These are phyloP conservation scores for Bipolaris victoriae DNA, from an alignment of 2,329 filamentous ascomycete species.

Conservation along the genomic window DNA sequence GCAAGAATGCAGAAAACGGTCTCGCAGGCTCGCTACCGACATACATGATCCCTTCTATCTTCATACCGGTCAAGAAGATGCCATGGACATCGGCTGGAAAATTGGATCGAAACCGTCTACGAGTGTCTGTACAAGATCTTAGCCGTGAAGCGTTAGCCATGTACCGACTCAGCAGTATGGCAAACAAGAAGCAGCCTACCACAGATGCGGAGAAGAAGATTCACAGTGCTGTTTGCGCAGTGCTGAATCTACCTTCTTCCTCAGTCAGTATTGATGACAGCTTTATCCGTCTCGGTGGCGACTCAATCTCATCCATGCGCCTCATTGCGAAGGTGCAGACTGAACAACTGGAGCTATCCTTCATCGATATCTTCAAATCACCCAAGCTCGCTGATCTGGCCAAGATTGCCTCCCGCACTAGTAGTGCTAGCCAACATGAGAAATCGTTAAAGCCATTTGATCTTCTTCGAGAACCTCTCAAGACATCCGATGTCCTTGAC, in stretches of 20 bases:
- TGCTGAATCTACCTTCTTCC: conserved; percentile 33
- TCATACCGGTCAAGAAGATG: conserved; percentile 40
- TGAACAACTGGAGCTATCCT: conserved; percentile 36
- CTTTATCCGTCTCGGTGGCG: conserved; percentile 43
- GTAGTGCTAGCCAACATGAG: conserved; percentile 8
- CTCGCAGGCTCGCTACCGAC: conserved; percentile 38
- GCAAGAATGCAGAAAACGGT: conserved; percentile 40
- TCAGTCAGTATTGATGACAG: conserved; percentile 43
- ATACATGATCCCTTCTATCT: conserved; percentile 46
- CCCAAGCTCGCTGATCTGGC: conserved; percentile 42
- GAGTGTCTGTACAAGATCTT: conserved; percentile 35
- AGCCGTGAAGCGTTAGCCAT: conserved; percentile 38
- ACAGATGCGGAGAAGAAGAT: conserved; percentile 41
- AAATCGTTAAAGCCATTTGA: conserved; percentile 32
- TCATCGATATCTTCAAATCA: conserved; percentile 42
- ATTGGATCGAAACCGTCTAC: conserved; percentile 41
- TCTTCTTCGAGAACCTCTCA: conserved; percentile 21
- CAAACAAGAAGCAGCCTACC: conserved; percentile 37
- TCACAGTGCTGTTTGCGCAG: conserved; percentile 37
- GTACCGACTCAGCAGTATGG: conserved; percentile 37
- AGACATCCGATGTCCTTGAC: conserved; percentile 20
- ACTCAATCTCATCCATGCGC: conserved; percentile 42
- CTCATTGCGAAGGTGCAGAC: conserved; percentile 38
- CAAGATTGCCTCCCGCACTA: conserved; percentile 23
- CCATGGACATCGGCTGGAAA: conserved; percentile 44